Evolutionary conservation across 768 basidiomycete species (phyloP), one percentile per base, ranked within the genome.

Genomic region (Hydnum rufescens): DNA sequence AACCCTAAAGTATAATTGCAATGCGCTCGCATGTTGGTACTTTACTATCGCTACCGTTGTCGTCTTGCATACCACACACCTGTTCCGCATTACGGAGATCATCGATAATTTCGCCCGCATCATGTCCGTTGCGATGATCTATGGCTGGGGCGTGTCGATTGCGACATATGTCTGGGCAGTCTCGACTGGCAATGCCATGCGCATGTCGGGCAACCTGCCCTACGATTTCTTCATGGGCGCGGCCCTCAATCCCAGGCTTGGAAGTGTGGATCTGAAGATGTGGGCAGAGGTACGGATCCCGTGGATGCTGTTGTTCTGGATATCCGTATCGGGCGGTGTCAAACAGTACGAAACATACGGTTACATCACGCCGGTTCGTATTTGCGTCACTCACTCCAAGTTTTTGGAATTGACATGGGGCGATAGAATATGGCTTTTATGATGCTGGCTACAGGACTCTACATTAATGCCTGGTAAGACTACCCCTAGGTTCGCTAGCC

Each of bases 141-240:
- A 78, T 58, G 89, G 89, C 47, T 92, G 92, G 56, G 72, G 68
- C 30, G 76, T 88, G 51, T 81, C 85, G 19, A 76, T 82, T 57
- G 74, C 79, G 57, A 80, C 82, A 59, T 93, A 96, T 64, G 73
- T 88, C 55, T 67, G 78, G 53, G 80, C 84, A 0, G 73, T 92
- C 57, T 69, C 72, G 8, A 80, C 80, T 32, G 83, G 85, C 2
- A 80, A 79, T 59, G 75, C 81, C 56, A 79, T 93, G 49, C 76
- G 95, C 57, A 93, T 95, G 84, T 88, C 83, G n/a, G 90, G 87
- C 43, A 92, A 77, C 68, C 76, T 84, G 66, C 73, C 92, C 60
- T 99, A 97, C 63, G 90, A 95, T 59, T 80, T 88, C 55, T 95
- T 92, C 68, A 95, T 96, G 92, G 93, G 93, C 43, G 89, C 90